Evolutionary conservation across 1,139 yeast species (phyloP).

Genomic region (Suhomyces kunorum): DNA sequence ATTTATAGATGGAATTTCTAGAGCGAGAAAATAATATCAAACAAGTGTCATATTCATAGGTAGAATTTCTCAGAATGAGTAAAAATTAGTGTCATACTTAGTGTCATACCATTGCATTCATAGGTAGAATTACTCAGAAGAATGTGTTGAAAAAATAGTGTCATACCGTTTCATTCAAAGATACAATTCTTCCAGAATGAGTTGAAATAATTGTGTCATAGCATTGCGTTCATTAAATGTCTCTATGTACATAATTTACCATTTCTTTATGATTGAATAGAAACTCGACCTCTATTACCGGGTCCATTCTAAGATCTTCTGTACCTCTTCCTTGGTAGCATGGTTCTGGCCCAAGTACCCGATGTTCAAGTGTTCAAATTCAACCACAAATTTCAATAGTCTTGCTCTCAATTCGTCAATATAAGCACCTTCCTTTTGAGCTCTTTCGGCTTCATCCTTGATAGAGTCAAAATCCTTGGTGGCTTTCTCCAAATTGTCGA

Average conservation of each 20-base stretch:
- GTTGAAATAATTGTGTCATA: too few relatives aligned
- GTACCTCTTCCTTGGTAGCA: neutral
- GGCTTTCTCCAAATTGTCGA: conserved; percentile 29
- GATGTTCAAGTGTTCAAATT: conserved; percentile 35
- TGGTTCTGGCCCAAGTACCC: conserved; percentile 36
- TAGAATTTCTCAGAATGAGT: too few relatives aligned
- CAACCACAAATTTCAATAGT: conserved; percentile 35
- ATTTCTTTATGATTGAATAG: neutral
- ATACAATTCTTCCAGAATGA: too few relatives aligned
- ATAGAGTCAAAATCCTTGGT: conserved; percentile 17
- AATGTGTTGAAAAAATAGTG: too few relatives aligned
- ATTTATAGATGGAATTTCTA: too few relatives aligned
- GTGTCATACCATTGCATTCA: too few relatives aligned
- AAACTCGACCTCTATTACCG: neutral
- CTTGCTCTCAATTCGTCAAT: conserved; percentile 27
- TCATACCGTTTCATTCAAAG: neutral
- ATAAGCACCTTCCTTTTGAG: conserved; percentile 16
- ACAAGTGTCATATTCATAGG: too few relatives aligned
- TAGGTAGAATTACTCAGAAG: too few relatives aligned
- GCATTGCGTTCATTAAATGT: too few relatives aligned
- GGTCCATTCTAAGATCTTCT: conserved; percentile 12
- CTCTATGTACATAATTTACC: neutral
- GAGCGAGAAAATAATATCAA: too few relatives aligned
- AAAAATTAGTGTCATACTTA: too few relatives aligned
- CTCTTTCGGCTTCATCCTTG: conserved; percentile 17